phyloP scores from a whole-genome alignment of 2,329 filamentous ascomycete species.

The Periconia digitata region DNA sequence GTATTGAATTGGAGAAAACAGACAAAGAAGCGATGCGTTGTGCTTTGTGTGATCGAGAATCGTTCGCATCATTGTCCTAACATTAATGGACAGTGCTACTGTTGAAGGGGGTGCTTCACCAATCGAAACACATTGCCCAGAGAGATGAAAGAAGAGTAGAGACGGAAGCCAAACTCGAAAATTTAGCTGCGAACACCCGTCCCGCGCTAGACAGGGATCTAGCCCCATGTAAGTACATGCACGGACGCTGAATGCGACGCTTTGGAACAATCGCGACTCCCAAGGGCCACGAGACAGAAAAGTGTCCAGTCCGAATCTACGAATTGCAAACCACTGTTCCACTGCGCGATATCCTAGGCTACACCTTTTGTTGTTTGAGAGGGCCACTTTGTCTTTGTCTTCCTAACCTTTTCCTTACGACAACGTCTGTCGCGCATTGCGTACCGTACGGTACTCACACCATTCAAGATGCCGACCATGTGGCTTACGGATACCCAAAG shows the following conservation, averaged over 20 bases:
- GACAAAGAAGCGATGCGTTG: too few species aligned
- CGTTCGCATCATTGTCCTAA: too few species aligned
- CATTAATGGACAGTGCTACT: too few species aligned
- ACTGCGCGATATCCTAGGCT: neutral
- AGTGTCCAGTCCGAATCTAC: neutral
- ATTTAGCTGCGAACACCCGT: slow-evolving; percentile 19
- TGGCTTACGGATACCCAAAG: slow-evolving; percentile 96
- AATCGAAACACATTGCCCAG: neutral
- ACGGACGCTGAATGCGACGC: slow-evolving; percentile 17
- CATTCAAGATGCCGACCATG: slow-evolving; percentile 71
- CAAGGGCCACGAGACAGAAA: slow-evolving; percentile 37
- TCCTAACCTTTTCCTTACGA: neutral
- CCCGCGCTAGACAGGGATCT: slow-evolving; percentile 26
- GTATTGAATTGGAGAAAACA: too few species aligned
- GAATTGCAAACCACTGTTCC: neutral
- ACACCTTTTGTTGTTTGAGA: neutral
- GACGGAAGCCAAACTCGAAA: slow-evolving; percentile 7
- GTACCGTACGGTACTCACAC: neutral
- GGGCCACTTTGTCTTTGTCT: neutral
- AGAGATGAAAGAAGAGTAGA: neutral
- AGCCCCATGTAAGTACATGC: slow-evolving; percentile 3
- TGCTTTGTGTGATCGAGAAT: too few species aligned
- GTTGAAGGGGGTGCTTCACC: too few species aligned
- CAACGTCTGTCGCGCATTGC: neutral
- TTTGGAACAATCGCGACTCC: slow-evolving; percentile 8